phyloP scores from a whole-genome alignment of 805 yeast species.

The Ascoidea rubescens region DNA sequence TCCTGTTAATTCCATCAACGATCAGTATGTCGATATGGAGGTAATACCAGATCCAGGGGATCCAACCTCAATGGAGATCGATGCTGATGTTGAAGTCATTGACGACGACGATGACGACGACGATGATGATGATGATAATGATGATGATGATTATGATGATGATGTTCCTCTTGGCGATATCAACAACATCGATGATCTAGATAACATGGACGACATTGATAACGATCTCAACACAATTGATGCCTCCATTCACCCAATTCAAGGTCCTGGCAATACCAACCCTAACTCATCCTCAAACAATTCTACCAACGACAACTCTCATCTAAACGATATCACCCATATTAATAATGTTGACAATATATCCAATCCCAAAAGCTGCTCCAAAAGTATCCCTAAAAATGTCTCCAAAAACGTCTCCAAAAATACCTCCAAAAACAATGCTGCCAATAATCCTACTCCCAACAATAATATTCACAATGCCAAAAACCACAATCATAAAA shows the following conservation, averaged over 20 bases:
- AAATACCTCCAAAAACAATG: not conserved
- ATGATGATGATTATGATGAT: not conserved
- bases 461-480: too few species aligned
- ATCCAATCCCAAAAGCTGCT: not conserved
- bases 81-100: not conserved
- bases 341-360: not conserved
- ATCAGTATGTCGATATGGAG: too few species aligned
- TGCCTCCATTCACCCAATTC: not conserved
- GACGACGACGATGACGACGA: not conserved
- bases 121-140: not conserved
- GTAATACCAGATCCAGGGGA: too few species aligned
- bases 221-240: not conserved
- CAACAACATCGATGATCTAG: not conserved
- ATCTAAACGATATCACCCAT: too few species aligned
- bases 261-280: not conserved
- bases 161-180: not conserved
- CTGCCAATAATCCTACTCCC: not conserved
- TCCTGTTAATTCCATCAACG: not conserved
- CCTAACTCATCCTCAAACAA: too few species aligned
- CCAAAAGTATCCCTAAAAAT: not conserved
- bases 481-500: too few species aligned
- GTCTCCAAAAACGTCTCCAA: not conserved
- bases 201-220: not conserved
- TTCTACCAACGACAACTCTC: not conserved
- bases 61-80: too few species aligned